Evolutionary conservation across 1,284 basidiomycete species (phyloP).

Genomic region (Rhodotorula sp.): DNA sequence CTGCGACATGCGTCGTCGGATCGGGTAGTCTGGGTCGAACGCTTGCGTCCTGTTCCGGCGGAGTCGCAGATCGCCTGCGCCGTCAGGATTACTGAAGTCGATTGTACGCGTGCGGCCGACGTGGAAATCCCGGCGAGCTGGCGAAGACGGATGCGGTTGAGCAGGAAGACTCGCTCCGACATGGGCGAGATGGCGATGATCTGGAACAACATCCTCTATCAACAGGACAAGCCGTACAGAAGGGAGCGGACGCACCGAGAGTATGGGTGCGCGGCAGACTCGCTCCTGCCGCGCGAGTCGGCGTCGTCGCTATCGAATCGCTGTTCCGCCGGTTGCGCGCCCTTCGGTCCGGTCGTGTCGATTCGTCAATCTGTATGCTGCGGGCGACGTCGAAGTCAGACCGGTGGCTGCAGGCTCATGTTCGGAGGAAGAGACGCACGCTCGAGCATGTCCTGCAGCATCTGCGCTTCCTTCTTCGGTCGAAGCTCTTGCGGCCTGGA

Average conservation of each 20-base stretch:
- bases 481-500: neutral
- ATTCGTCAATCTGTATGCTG: conserved; percentile 34
- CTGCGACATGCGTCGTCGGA: conserved; percentile 27
- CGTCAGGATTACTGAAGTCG: conserved; percentile 53
- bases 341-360: conserved; percentile 18
- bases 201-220: too few relatives aligned
- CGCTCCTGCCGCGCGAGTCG: neutral
- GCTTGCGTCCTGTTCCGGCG: conserved; percentile 25
- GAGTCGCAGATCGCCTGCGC: conserved; percentile 24
- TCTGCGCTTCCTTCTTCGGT: neutral
- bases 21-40: conserved; percentile 31
- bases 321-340: conserved; percentile 25
- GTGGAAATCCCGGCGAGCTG: too few relatives aligned
- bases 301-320: conserved; percentile 29
- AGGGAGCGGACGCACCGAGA: neutral
- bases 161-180: too few relatives aligned
- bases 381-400: neutral
- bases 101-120: neutral
- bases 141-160: too few relatives aligned
- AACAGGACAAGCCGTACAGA: too few relatives aligned
- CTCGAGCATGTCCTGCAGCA: conserved; percentile 8
- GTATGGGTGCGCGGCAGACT: conserved; percentile 3
- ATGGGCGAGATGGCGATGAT: too few relatives aligned
- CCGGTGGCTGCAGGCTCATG: too few relatives aligned
- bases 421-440: conserved; percentile 7